phyloP scores from a whole-genome alignment of 345 rosid species.

The Populus tremula region DNA sequence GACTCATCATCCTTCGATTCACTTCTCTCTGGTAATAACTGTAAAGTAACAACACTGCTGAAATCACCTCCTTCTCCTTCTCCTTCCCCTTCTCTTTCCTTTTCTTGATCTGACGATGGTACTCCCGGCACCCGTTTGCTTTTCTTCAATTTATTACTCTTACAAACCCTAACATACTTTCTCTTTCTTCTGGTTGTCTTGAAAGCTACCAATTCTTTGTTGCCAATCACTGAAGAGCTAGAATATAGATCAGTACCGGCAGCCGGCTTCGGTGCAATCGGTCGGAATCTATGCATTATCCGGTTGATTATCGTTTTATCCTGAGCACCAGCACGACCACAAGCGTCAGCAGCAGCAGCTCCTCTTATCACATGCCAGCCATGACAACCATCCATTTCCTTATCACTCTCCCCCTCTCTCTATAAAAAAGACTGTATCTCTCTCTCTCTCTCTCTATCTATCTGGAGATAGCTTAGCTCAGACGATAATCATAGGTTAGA shows the following conservation, averaged over 20 bases:
- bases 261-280: conserved; percentile 84
- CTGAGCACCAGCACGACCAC: conserved; percentile 18
- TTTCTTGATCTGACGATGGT: conserved; percentile 17
- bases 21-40: conserved; percentile 30
- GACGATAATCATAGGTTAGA: background rate
- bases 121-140: conserved; percentile 11
- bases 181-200: conserved; percentile 45
- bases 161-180: conserved; percentile 69
- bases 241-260: conserved; percentile 21
- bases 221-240: conserved; percentile 12
- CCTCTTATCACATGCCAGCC: conserved; percentile 25
- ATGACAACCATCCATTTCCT: conserved; percentile 3
- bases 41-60: conserved; percentile 42
- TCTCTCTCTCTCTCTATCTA: background rate
- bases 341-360: background rate
- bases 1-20: conserved; percentile 10
- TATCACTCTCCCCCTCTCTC: background rate
- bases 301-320: conserved; percentile 48
- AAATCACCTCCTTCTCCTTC: background rate
- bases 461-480: background rate
- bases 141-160: conserved; percentile 23
- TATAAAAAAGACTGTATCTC: no score
- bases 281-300: conserved; percentile 74
- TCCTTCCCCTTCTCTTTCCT: conserved; percentile 5
- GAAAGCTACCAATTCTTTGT: conserved; percentile 22